phyloP scores from a whole-genome alignment of 768 basidiomycete species.

The Porphyrellus cyaneotinctus region DNA sequence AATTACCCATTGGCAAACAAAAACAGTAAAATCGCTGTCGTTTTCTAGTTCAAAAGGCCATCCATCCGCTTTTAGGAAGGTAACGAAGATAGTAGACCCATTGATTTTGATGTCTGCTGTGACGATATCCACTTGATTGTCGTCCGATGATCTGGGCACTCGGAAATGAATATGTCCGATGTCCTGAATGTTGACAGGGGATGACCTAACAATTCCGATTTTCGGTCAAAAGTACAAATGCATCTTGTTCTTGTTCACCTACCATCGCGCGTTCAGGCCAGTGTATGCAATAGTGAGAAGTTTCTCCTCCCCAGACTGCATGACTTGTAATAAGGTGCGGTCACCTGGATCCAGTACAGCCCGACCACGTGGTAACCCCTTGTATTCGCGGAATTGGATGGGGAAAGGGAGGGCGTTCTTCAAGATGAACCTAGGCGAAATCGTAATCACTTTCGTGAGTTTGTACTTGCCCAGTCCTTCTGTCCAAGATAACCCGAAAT shows the following conservation, averaged over 20 bases:
- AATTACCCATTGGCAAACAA: conserved; percentile 71
- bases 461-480: conserved; percentile 98
- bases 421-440: conserved; percentile 87
- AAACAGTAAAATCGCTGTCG: conserved; percentile 66
- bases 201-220: conserved; percentile 56
- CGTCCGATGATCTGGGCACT: conserved; percentile 41
- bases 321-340: conserved; percentile 59
- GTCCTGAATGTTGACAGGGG: conserved; percentile 88
- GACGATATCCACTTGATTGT: conserved; percentile 50
- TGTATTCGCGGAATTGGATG: conserved; percentile 84
- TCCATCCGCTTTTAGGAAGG: conserved; percentile 53
- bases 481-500: conserved; percentile 85
- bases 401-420: conserved; percentile 71
- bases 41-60: conserved; percentile 96
- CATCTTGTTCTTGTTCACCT: conserved; percentile 15
- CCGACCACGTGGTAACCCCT: conserved; percentile 59
- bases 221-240: background rate
- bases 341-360: conserved; percentile 64
- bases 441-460: conserved; percentile 86
- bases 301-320: conserved; percentile 64
- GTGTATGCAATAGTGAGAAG: conserved; percentile 82
- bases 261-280: conserved; percentile 85
- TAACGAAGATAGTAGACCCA: conserved; percentile 87
- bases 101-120: conserved; percentile 77
- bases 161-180: conserved; percentile 82